These are phyloP conservation scores for Cystobasidium sp. DNA, from an alignment of 1,284 basidiomycete species.

Conservation along the genomic window DNA sequence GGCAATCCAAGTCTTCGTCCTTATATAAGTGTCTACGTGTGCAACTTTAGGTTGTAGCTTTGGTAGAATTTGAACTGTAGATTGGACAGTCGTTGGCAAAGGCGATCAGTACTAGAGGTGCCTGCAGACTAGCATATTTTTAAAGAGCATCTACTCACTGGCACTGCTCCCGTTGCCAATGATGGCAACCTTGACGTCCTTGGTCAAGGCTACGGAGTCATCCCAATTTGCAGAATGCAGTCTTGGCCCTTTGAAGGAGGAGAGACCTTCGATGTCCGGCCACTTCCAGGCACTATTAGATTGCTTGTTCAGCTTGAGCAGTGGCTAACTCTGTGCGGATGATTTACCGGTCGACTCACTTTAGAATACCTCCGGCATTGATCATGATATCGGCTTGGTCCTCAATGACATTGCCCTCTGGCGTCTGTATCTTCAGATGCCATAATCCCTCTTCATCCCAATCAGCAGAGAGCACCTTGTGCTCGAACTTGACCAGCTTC, in stretches of 20 bases:
- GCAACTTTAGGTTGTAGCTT: slow-evolving; percentile 64
- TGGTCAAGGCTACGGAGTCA: slow-evolving; percentile 62
- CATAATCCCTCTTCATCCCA: slow-evolving; percentile 66
- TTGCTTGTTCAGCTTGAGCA: not conserved
- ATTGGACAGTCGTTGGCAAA: slow-evolving; percentile 54
- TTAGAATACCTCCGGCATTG: slow-evolving; percentile 27
- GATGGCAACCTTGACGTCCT: slow-evolving; percentile 65
- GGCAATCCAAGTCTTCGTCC: slow-evolving; percentile 67
- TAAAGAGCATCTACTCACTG: not conserved
- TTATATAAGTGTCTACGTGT: slow-evolving; percentile 65
- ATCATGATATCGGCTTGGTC: slow-evolving; percentile 53
- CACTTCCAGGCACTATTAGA: slow-evolving; percentile 61
- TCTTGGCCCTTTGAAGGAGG: slow-evolving; percentile 62
- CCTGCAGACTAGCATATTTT: not conserved
- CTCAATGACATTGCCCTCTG: slow-evolving; percentile 52
- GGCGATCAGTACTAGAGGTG: not conserved
- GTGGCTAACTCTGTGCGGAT: not conserved
- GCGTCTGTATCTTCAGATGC: slow-evolving; percentile 63
- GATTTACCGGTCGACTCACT: not conserved
- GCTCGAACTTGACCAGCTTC: slow-evolving; percentile 58
- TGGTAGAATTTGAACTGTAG: slow-evolving; percentile 68
- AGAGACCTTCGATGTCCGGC: slow-evolving; percentile 66
- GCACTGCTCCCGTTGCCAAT: slow-evolving; percentile 61
- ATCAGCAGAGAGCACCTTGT: slow-evolving; percentile 63
- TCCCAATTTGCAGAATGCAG: slow-evolving; percentile 67